These are phyloP conservation scores for Pichia cabralensis DNA, from an alignment of 805 yeast genomes.

Conservation along the genomic window DNA sequence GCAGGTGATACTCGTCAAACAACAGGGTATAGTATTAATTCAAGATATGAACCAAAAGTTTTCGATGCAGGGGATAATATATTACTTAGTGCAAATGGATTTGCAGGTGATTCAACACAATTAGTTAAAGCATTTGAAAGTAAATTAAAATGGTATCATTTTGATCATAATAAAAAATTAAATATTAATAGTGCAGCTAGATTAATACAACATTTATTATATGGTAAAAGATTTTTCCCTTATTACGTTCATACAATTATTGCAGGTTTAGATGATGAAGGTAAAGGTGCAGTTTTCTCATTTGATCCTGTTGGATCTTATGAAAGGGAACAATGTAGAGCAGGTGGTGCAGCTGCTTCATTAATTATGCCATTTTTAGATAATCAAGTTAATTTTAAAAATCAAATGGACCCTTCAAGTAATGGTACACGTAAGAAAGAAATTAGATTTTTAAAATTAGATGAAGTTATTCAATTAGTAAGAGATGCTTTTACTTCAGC, in stretches of 20 bases:
- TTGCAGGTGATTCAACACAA: slow-evolving; percentile 90
- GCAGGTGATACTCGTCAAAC: slow-evolving; percentile 99
- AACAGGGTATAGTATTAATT: slow-evolving; percentile 85
- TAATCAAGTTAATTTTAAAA: slow-evolving; percentile 92
- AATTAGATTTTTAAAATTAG: slow-evolving; percentile 57
- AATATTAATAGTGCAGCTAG: slow-evolving; percentile 73
- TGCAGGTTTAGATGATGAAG: slow-evolving; percentile 87
- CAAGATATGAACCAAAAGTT: slow-evolving; percentile 86
- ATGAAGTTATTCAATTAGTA: slow-evolving; percentile 80
- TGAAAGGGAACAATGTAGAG: slow-evolving; percentile 94
- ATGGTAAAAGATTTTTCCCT: slow-evolving; percentile 93
- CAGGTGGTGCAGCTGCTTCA: slow-evolving; percentile 96
- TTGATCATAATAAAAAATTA: slow-evolving; percentile 70
- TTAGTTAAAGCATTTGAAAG: slow-evolving; percentile 64
- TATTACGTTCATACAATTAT: slow-evolving; percentile 91
- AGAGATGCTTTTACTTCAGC: slow-evolving; percentile 94
- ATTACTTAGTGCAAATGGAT: slow-evolving; percentile 88
- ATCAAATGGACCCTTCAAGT: slow-evolving; percentile 76
- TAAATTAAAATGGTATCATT: slow-evolving; percentile 85
- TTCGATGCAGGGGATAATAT: slow-evolving; percentile 82
- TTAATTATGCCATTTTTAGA: slow-evolving; percentile 96
- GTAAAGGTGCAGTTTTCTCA: slow-evolving; percentile 90
- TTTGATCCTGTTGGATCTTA: slow-evolving; percentile 98
- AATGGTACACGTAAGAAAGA: slow-evolving; percentile 57
- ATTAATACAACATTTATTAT: slow-evolving; percentile 77